Conservation (phyloP, 768 basidiomycete genomes). For the Austroboletus festivus region DNA sequence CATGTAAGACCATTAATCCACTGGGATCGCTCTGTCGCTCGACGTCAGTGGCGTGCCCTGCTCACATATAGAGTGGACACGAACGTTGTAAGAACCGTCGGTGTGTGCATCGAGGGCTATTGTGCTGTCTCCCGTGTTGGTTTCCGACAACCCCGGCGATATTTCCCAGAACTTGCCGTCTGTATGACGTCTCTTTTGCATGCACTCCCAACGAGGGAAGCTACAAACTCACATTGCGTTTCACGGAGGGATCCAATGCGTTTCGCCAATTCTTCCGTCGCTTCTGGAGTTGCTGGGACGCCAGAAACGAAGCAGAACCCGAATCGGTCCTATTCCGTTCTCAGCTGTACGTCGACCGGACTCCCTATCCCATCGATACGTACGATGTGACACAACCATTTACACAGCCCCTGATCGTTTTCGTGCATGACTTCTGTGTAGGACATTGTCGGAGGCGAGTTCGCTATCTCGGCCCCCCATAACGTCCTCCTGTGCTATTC, state of each 20-base stretch:
- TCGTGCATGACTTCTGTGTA: constrained; percentile 72
- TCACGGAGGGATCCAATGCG: constrained; percentile 87
- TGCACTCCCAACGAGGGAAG: constrained; percentile 1
- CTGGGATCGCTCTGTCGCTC: constrained; percentile 77
- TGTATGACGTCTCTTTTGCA: constrained; percentile 41
- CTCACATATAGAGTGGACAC: constrained; percentile 7
- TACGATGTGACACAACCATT: constrained; percentile 81
- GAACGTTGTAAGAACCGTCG: constrained; percentile 57
- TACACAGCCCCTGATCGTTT: constrained; percentile 64
- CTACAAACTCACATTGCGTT: constrained; percentile 55
- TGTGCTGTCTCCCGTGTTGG: constrained; percentile 93
- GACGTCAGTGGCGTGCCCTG: constrained; percentile 12
- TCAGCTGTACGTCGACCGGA: not conserved
- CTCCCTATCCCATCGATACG: constrained; percentile 30
- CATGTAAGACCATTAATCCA: constrained; percentile 94
- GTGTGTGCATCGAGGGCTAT: constrained; percentile 85
- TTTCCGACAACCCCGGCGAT: constrained; percentile 84
- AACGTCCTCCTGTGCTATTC: constrained; percentile 50
- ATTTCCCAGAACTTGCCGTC: constrained; percentile 98
- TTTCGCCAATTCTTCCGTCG: constrained; percentile 72
- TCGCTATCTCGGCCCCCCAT: constrained; percentile 78
- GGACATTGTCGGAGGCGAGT: constrained; percentile 68
- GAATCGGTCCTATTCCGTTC: constrained; percentile 61
- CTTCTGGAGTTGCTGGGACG: constrained; percentile 77
- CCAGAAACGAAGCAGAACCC: constrained; percentile 87